Evolutionary conservation across 371 early-diverging fungal genomes (phyloP), one percentile per base, ranked within the genome.

Genomic region (Saksenaea oblongispora): DNA sequence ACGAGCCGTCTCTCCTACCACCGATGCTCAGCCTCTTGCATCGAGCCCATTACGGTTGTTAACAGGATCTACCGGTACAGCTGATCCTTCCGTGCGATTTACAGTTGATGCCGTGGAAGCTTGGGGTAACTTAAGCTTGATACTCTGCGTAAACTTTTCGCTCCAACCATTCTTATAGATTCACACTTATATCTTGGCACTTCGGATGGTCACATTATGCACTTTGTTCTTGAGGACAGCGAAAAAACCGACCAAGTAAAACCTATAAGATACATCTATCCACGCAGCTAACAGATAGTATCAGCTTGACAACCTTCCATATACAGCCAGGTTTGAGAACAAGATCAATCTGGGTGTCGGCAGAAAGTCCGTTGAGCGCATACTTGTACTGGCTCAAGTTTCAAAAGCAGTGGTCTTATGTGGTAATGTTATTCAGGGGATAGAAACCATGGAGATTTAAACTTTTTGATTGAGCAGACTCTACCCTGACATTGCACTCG

Each of bases 121-220:
- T 37, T 87, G 83, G 82, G 87, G 87, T 87, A 75, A 54, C 47
- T 22, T 35, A 39, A 34, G 24, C 61, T 17, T 51, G 34, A 15
- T 18, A 15, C 47, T 56, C 58, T 59, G 10, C 17, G 24, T 10
- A 22, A 9, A 10, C 3, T 22, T 47, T 22, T 5, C 51, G 8
- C 31, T 9, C 17, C 24, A 18, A 22, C 24, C 9, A 47, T 47
- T 11, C 9, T 22, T 8, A 47, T 59, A 91, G 91, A 85, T 54
- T 87, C 81, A 60, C 78, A 87, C 56, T 73, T 93, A 17, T 91
- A 89, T 56, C 69, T 91, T 37, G 93, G 91, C 8, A 91, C 92
- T 11, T 87, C 89, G 7, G 91, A 91, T 67, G 93, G 93, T 9
- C 75, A 79, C 41, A 56, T 93, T 31, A 66, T 90, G 15, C 90